Percentiles rank a stretch among this genome's conserved stretches.
These are phyloP conservation scores for Pseudomicrostroma phylloplanum DNA, from an alignment of 1,284 basidiomycete genomes.

Conservation along the genomic window DNA sequence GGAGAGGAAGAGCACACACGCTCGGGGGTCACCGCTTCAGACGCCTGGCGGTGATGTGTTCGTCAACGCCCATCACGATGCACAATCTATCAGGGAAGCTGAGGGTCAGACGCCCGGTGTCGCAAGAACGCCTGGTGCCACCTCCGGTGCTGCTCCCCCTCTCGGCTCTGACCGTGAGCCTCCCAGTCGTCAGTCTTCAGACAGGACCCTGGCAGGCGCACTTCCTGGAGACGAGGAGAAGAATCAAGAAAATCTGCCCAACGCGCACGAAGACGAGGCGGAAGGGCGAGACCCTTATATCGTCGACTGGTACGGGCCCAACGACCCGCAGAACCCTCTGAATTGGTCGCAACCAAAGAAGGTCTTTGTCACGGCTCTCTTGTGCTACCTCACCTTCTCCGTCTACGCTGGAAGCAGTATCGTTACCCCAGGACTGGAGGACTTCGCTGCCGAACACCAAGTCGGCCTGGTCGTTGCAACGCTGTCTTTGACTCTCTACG, in stretches of 20 bases:
- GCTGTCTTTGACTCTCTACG: constrained; percentile 30
- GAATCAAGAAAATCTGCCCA: constrained; percentile 9
- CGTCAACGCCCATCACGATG: neutral
- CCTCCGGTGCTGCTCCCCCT: constrained; percentile 12
- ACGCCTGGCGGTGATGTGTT: neutral
- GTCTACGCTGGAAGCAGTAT: constrained; percentile 61
- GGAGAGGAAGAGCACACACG: neutral
- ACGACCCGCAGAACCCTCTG: constrained; percentile 46
- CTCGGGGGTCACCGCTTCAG: neutral
- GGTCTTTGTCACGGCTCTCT: constrained; percentile 35
- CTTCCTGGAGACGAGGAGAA: constrained; percentile 6
- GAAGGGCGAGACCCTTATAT: constrained; percentile 45
- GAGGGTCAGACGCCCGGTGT: neutral
- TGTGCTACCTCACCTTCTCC: constrained; percentile 53
- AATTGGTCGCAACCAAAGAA: constrained; percentile 47
- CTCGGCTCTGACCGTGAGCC: neutral
- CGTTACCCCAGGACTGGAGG: constrained; percentile 58
- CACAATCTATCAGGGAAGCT: neutral
- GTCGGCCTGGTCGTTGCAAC: constrained; percentile 17
- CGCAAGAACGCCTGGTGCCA: neutral
- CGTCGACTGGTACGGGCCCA: constrained; percentile 51
- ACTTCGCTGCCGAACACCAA: constrained; percentile 43
- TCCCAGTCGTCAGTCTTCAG: neutral
- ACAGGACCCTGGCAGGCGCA: neutral
- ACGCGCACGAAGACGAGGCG: neutral